Evolutionary conservation across 1,284 basidiomycete genomes (phyloP).

Genomic region (Sanghuangporus sanghuang): DNA sequence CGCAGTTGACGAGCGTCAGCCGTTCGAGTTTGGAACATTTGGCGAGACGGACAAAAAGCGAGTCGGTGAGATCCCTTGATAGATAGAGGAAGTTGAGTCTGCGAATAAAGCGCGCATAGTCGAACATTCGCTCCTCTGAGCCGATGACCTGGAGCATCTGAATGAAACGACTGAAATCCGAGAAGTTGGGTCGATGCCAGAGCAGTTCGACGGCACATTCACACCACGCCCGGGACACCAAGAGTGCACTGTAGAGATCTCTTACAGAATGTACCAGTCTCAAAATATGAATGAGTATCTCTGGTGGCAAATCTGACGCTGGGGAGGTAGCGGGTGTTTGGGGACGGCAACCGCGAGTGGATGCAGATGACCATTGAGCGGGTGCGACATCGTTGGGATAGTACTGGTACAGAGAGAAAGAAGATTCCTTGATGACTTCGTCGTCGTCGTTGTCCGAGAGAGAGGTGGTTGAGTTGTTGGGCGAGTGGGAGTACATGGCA

Average conservation of each 20-base stretch:
- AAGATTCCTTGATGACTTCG: slow-evolving; percentile 44
- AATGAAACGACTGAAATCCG: slow-evolving; percentile 65
- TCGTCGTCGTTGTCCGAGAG: slow-evolving; percentile 47
- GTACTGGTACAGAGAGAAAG: slow-evolving; percentile 42
- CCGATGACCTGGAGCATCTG: slow-evolving; percentile 72
- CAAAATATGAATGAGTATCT: slow-evolving; percentile 92
- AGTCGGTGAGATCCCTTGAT: slow-evolving; percentile 70
- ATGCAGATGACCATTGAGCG: slow-evolving; percentile 15
- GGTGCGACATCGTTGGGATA: slow-evolving; percentile 17
- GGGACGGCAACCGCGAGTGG: background rate
- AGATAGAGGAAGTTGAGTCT: slow-evolving; percentile 87
- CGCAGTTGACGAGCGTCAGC: slow-evolving; percentile 86
- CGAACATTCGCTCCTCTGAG: slow-evolving; percentile 68
- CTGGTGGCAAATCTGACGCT: slow-evolving; percentile 71
- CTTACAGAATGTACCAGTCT: slow-evolving; percentile 72
- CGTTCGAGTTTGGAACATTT: slow-evolving; percentile 86
- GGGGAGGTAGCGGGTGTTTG: slow-evolving; percentile 32
- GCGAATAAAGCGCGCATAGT: slow-evolving; percentile 85
- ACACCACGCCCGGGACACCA: slow-evolving; percentile 92
- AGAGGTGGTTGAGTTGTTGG: slow-evolving; percentile 29
- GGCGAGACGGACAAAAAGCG: slow-evolving; percentile 69
- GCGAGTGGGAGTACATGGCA: slow-evolving; percentile 21
- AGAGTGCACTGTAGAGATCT: slow-evolving; percentile 73
- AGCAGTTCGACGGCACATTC: slow-evolving; percentile 92
- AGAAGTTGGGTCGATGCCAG: slow-evolving; percentile 89